A percentile compares a stretch with the other conserved stretches of the same genome.
Evolutionary conservation across 2,329 filamentous ascomycete species (phyloP).

Genomic region (Colletotrichum caudatum): DNA sequence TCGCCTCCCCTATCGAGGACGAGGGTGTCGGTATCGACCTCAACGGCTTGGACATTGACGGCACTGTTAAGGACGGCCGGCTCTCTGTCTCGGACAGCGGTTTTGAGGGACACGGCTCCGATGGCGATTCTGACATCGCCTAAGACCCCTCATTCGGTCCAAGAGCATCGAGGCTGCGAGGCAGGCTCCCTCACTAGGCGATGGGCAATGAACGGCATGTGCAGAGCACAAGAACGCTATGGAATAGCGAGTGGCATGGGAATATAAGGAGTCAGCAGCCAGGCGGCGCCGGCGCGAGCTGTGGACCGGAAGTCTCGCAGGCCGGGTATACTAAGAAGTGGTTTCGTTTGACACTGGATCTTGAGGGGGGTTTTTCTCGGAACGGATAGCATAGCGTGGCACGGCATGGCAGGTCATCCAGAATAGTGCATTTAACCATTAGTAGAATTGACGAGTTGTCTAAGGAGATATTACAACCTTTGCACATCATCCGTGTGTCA

Average conservation of each 20-base stretch:
- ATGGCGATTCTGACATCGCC: neutral
- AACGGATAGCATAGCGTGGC: neutral
- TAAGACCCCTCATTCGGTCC: neutral
- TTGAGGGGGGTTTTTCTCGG: neutral
- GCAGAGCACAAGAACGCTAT: neutral
- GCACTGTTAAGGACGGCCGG: slow-evolving; percentile 1
- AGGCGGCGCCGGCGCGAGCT: neutral
- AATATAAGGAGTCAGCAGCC: neutral
- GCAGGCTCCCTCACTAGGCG: neutral
- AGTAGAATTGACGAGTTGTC: neutral
- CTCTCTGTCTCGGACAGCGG: slow-evolving; percentile 13
- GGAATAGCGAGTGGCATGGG: neutral
- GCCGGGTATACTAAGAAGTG: neutral
- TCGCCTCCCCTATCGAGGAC: neutral
- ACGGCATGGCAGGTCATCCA: neutral
- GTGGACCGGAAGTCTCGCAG: neutral
- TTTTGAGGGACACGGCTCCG: slow-evolving; percentile 1
- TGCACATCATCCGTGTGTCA: no score
- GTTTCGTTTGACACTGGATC: neutral
- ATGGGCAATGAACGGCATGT: no score
- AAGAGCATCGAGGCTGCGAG: no score
- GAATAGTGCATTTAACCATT: neutral
- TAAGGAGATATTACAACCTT: neutral
- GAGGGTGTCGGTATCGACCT: neutral
- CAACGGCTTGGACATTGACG: slow-evolving; percentile 8